Percentiles rank a stretch among this genome's conserved stretches.
phyloP scores from a whole-genome alignment of 139 green algal genomes.

The Haematococcus sp. region DNA sequence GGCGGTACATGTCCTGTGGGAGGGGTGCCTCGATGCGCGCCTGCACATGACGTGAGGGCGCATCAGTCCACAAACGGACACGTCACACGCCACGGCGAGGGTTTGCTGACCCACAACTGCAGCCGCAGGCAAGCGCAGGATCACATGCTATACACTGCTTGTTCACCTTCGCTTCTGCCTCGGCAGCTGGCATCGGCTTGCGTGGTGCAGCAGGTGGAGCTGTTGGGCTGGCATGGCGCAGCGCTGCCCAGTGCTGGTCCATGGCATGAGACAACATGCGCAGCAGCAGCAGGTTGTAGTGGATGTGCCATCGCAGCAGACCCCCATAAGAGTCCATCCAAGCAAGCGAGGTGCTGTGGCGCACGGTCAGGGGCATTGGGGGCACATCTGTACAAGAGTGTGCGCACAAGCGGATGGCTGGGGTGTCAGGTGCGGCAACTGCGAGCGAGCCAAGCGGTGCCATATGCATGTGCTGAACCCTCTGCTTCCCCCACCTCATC shows the following conservation, averaged over 20 bases:
- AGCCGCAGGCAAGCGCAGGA: background rate
- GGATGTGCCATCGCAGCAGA: conserved; percentile 83
- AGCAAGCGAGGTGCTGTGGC: conserved; percentile 23
- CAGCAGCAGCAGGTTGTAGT: conserved; percentile 86
- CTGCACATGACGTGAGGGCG: conserved; percentile 9
- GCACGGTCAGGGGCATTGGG: background rate
- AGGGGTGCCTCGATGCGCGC: conserved; percentile 5
- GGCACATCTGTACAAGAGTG: no score
- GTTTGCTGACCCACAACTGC: no score
- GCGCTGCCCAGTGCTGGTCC: conserved; percentile 72
- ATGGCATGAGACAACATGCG: conserved; percentile 80
- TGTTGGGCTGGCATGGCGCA: background rate
- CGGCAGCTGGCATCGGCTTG: conserved; percentile 4
- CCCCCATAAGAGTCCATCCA: conserved; percentile 61
- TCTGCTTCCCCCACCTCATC: conserved; percentile 16
- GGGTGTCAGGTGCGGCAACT: no score
- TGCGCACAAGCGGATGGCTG: no score
- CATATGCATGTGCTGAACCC: background rate
- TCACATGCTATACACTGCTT: background rate
- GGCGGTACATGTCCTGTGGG: conserved; percentile 36
- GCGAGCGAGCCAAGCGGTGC: background rate
- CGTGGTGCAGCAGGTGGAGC: background rate
- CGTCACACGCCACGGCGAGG: no score
- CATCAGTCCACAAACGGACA: no score
- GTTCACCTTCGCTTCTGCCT: background rate